Evolutionary conservation across 495 filamentous ascomycete species (phyloP).

Genomic region (Parathielavia hyrcaniae): DNA sequence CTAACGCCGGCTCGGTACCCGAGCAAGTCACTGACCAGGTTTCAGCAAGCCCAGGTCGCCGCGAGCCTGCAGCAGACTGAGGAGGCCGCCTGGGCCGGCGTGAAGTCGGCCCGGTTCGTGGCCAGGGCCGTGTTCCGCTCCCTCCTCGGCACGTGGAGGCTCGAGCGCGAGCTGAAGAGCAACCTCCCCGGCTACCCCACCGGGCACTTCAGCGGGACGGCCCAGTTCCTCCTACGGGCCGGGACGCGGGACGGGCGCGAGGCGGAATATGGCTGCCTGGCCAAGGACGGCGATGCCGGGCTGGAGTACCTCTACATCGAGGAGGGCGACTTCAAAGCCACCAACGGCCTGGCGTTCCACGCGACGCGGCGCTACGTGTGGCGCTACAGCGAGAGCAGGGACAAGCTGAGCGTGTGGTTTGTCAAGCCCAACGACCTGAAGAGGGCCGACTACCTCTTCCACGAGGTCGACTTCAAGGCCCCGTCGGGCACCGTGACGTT

Average conservation of each 20-base stretch:
- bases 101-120: conserved; percentile 43
- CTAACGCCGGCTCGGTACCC: conserved; percentile 43
- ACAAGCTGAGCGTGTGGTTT: conserved; percentile 62
- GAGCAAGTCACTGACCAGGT: conserved; percentile 14
- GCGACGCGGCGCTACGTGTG: conserved; percentile 52
- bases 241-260: conserved; percentile 46
- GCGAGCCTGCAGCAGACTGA: conserved; percentile 33
- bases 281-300: conserved; percentile 33
- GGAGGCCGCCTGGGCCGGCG: conserved; percentile 29
- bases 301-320: conserved; percentile 66
- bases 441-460: conserved; percentile 61
- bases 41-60: conserved; percentile 22
- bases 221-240: conserved; percentile 55
- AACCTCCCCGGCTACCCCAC: conserved; percentile 47
- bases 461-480: conserved; percentile 44
- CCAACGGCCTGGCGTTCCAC: conserved; percentile 41
- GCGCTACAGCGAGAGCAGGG: conserved; percentile 49
- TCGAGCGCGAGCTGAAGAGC: conserved; percentile 46
- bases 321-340: conserved; percentile 51
- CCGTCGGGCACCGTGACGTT: conserved; percentile 19
- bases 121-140: conserved; percentile 63
- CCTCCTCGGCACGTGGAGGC: conserved; percentile 66
- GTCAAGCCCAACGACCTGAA: conserved; percentile 50
- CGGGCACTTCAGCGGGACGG: conserved; percentile 55
- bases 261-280: conserved; percentile 27